These are phyloP conservation scores for Ehretia macrophylla DNA, from an alignment of 257 asterid species.

Conservation along the genomic window DNA sequence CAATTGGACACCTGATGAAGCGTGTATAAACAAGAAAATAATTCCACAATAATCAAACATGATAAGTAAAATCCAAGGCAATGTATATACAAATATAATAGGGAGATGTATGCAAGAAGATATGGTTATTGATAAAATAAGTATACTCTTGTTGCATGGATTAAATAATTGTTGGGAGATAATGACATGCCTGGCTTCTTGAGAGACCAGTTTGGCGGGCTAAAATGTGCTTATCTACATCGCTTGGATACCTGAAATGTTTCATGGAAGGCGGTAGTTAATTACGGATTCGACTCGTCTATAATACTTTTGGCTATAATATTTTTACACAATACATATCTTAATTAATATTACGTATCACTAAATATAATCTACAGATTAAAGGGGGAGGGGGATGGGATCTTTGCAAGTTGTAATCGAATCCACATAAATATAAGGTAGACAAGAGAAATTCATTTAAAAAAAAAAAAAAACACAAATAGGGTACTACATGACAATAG, in stretches of 20 bases:
- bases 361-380: too few species aligned
- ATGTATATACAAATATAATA: neutral
- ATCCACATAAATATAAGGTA: conserved; percentile 27
- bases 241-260: conserved; percentile 90
- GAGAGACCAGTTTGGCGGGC: conserved; percentile 98
- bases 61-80: conserved; percentile 7
- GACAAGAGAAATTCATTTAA: conserved; percentile 4
- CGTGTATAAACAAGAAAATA: neutral
- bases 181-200: conserved; percentile 85
- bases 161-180: conserved; percentile 22
- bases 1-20: conserved; percentile 76
- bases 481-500: conserved; percentile 12
- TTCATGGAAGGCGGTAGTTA: conserved; percentile 2
- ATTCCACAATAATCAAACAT: conserved; percentile 3
- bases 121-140: conserved; percentile 28
- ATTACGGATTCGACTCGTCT: neutral
- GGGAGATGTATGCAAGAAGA: conserved; percentile 20
- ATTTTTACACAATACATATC: too few species aligned
- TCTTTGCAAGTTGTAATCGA: conserved; percentile 28
- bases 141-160: neutral
- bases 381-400: conserved; percentile 17
- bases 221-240: conserved; percentile 89
- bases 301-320: too few species aligned
- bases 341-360: too few species aligned
- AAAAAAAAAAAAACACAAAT: neutral